Percentiles rank a stretch among this genome's conserved stretches.
Evolutionary conservation across 2,329 filamentous ascomycete species (phyloP).

Genomic region (Apiospora rasikravindrae): DNA sequence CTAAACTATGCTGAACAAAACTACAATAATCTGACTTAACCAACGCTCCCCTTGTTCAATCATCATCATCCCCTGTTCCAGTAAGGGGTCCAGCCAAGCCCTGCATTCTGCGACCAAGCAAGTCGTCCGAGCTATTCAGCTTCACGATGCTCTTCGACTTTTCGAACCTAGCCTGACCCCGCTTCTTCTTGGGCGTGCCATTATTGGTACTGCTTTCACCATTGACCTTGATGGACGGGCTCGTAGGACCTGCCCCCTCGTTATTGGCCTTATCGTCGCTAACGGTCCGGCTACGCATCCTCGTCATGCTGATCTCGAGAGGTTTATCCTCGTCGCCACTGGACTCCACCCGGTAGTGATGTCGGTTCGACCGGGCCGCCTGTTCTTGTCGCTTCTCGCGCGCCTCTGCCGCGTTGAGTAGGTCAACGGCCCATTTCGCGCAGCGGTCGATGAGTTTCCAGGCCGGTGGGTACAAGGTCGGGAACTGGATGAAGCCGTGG

Average conservation of each 20-base stretch:
- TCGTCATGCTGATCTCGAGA: conserved; percentile 77
- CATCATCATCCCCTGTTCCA: conserved; percentile 47
- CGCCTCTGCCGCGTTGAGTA: conserved; percentile 64
- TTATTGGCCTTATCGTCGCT: conserved; percentile 26
- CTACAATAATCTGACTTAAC: too few species aligned
- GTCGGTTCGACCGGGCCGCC: conserved; percentile 39
- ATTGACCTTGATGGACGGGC: conserved; percentile 29
- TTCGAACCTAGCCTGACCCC: conserved; percentile 33
- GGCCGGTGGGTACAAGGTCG: conserved; percentile 83
- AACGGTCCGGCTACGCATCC: conserved; percentile 44
- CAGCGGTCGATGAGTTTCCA: conserved; percentile 86
- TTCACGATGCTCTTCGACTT: conserved; percentile 55
- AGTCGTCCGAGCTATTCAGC: conserved; percentile 62
- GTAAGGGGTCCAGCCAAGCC: conserved; percentile 61
- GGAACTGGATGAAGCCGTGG: conserved; percentile 94
- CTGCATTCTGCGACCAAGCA: conserved; percentile 63
- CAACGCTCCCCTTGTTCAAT: not conserved
- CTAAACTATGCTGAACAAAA: not conserved
- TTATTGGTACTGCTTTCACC: conserved; percentile 24
- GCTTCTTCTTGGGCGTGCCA: conserved; percentile 33
- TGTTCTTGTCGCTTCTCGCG: conserved; percentile 38
- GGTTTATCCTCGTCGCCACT: conserved; percentile 82
- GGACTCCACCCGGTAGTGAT: conserved; percentile 61
- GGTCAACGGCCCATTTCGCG: conserved; percentile 79
- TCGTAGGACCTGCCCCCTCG: conserved; percentile 9